Conservation (phyloP, 2,329 filamentous ascomycete genomes). For the Pestalotiopsis sp. region DNA sequence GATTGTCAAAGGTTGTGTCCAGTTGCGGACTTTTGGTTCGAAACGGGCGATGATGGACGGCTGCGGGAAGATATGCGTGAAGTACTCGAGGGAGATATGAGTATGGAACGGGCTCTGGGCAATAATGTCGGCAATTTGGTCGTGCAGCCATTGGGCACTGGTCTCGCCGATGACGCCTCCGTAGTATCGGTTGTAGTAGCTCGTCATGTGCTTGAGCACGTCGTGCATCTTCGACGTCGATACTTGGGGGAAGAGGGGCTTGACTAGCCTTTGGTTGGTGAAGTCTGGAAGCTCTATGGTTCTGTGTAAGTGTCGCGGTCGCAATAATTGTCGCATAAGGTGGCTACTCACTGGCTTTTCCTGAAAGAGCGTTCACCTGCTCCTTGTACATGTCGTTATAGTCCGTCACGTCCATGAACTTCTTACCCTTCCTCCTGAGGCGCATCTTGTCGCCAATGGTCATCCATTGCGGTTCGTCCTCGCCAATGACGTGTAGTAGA, state of each 20-base stretch:
- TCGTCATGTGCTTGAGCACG: slow-evolving; percentile 64
- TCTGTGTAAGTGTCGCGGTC: not conserved
- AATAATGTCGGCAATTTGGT: slow-evolving; percentile 30
- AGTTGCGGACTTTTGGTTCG: slow-evolving; percentile 39
- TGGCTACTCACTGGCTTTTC: slow-evolving; percentile 31
- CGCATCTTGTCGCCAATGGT: slow-evolving; percentile 73
- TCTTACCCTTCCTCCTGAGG: slow-evolving; percentile 65
- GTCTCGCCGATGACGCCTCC: slow-evolving; percentile 33
- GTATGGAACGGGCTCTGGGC: slow-evolving; percentile 36
- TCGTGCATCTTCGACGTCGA: slow-evolving; percentile 66
- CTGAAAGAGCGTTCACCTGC: slow-evolving; percentile 22
- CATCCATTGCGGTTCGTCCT: slow-evolving; percentile 61
- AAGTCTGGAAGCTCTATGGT: slow-evolving; percentile 35
- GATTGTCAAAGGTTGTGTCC: slow-evolving; percentile 43
- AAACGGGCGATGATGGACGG: slow-evolving; percentile 73
- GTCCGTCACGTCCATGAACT: slow-evolving; percentile 76
- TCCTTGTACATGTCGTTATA: slow-evolving; percentile 52
- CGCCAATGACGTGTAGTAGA: slow-evolving; percentile 65
- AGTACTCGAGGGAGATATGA: slow-evolving; percentile 48
- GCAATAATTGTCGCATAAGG: too few relatives aligned
- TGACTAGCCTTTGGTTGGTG: slow-evolving; percentile 56
- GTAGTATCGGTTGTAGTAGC: slow-evolving; percentile 65
- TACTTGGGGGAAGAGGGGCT: slow-evolving; percentile 58
- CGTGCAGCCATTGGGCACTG: slow-evolving; percentile 37
- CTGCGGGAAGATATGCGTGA: slow-evolving; percentile 70